These are phyloP conservation scores for Urostyla sp. DNA, from an alignment of 73 alveolate species.

Conservation along the genomic window DNA sequence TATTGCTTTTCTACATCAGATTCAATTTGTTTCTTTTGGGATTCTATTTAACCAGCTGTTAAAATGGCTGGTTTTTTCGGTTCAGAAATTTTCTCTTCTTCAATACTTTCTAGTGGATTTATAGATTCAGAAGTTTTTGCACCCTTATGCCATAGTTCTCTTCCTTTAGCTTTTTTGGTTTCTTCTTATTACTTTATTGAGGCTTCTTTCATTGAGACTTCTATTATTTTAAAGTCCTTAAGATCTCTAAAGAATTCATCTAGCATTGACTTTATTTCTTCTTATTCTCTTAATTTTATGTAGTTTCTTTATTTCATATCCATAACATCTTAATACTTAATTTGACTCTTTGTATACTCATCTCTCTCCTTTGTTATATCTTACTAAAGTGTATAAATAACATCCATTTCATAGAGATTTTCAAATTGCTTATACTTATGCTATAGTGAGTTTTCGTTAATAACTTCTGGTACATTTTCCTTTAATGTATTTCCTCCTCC, in stretches of 20 bases:
- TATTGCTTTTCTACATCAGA: neutral
- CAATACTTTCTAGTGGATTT: slow-evolving; percentile 50
- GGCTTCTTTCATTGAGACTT: too few relatives aligned
- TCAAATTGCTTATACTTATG: slow-evolving; percentile 9
- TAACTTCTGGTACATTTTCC: neutral
- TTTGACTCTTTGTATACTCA: neutral
- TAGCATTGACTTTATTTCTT: neutral
- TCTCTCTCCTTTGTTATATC: slow-evolving; percentile 47
- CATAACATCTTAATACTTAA: neutral
- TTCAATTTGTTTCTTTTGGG: slow-evolving; percentile 42
- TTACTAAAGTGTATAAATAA: slow-evolving; percentile 46
- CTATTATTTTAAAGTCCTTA: neutral
- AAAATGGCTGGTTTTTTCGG: neutral
- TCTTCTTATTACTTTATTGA: neutral
- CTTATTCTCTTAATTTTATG: neutral
- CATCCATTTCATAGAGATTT: slow-evolving; percentile 55
- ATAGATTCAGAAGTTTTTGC: slow-evolving; percentile 10
- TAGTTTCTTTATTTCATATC: neutral
- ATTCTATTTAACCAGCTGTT: neutral
- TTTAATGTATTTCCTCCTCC: neutral
- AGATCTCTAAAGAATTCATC: slow-evolving; percentile 5
- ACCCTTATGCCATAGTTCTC: neutral
- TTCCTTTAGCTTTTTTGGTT: neutral
- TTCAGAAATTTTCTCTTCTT: slow-evolving; percentile 1
- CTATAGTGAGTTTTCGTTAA: neutral